phyloP scores from a whole-genome alignment of 805 yeast genomes.

The Candida broadrunensis region DNA sequence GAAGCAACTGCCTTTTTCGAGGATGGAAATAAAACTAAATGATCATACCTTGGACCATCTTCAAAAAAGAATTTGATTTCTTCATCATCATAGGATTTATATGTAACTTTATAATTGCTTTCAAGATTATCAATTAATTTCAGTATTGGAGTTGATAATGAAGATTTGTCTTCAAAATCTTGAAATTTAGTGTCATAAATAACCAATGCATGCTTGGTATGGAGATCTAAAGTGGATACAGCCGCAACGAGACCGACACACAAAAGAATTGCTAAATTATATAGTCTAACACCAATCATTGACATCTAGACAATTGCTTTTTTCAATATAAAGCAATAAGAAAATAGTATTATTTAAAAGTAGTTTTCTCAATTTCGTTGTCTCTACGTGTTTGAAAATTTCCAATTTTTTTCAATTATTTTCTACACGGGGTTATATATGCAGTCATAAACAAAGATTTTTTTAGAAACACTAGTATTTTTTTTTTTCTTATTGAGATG shows the following conservation, averaged over 20 bases:
- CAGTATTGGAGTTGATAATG: conserved; percentile 15
- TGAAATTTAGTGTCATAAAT: conserved; percentile 28
- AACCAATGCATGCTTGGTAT: conserved; percentile 22
- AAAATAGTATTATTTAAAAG: too few relatives aligned
- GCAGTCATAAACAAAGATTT: background rate
- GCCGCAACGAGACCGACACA: conserved; percentile 9
- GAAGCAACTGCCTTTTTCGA: conserved; percentile 29
- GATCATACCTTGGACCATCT: conserved; percentile 22
- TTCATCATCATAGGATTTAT: conserved; percentile 21
- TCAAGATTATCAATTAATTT: conserved; percentile 21
- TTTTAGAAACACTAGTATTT: background rate
- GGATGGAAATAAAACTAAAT: conserved; percentile 34
- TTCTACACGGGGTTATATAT: background rate
- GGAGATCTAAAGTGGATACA: conserved; percentile 5
- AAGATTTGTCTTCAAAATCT: conserved; percentile 13
- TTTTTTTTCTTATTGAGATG: background rate
- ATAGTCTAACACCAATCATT: background rate
- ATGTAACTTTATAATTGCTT: conserved; percentile 12
- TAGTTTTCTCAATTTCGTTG: too few relatives aligned
- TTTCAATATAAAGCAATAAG: too few relatives aligned
- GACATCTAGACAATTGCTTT: background rate
- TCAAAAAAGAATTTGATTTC: conserved; percentile 19
- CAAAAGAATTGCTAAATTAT: conserved; percentile 1
- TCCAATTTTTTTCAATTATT: background rate
- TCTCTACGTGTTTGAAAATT: conserved; percentile 2